Percentiles rank a stretch among this genome's conserved stretches.
Conservation (phyloP, 192 early-diverging fungal genomes). For the Backusella circina region DNA sequence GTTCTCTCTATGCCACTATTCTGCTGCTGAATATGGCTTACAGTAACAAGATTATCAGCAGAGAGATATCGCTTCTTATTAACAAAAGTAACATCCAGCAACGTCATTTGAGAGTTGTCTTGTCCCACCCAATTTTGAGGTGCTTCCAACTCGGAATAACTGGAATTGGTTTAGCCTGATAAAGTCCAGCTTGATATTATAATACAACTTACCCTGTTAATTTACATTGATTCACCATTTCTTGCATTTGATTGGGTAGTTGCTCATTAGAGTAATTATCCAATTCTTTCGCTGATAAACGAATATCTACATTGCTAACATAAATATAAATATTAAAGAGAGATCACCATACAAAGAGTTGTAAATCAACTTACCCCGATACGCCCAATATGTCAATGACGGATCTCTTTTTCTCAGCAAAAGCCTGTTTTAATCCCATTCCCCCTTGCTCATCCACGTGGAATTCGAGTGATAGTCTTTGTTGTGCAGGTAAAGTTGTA, state of each 20-base stretch:
- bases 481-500: background rate
- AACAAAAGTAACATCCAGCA: constrained; percentile 7
- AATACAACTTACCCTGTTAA: background rate
- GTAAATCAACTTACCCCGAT: constrained; percentile 6
- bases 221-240: background rate
- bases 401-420: background rate
- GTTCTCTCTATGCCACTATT: background rate
- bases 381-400: constrained; percentile 1
- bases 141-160: constrained; percentile 3
- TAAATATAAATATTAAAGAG: background rate
- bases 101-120: background rate
- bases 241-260: background rate
- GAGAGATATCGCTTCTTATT: background rate
- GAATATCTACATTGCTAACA: constrained; percentile 1
- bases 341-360: too few species aligned
- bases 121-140: background rate
- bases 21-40: constrained; percentile 2
- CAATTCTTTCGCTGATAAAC: background rate
- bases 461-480: constrained; percentile 7
- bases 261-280: background rate
- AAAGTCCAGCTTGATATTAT: background rate
- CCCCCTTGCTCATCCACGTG: background rate
- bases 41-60: background rate
- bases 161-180: background rate
- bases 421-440: background rate